phyloP scores from a whole-genome alignment of 2,329 filamentous ascomycete genomes.

The Aspergillus udagawae region DNA sequence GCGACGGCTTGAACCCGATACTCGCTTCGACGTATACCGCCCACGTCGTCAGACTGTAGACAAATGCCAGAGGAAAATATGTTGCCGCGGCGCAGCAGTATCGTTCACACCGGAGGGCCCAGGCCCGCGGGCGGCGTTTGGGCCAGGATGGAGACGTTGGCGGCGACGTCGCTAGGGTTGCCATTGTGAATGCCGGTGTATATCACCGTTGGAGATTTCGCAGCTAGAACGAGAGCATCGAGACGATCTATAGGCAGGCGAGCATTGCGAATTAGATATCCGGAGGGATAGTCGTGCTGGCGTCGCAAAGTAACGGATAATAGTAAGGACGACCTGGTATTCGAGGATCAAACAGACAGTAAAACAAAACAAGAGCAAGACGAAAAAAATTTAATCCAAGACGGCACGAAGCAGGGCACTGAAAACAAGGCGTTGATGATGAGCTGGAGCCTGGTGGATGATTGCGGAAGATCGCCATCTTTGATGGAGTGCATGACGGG shows the following conservation, averaged over 20 bases:
- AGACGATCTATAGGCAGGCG: background rate
- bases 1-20: slow-evolving; percentile 59
- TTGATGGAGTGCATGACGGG: background rate
- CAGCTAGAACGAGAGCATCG: background rate
- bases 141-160: slow-evolving; percentile 38
- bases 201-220: background rate
- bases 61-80: slow-evolving; percentile 84
- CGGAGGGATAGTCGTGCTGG: background rate
- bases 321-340: background rate
- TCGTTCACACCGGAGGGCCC: slow-evolving; percentile 62
- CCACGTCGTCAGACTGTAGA: slow-evolving; percentile 90
- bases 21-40: slow-evolving; percentile 80
- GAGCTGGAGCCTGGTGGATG: background rate
- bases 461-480: background rate
- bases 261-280: background rate
- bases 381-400: background rate
- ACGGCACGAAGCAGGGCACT: background rate
- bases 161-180: slow-evolving; percentile 34
- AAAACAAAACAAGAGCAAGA: background rate
- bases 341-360: background rate
- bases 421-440: background rate
- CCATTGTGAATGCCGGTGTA: slow-evolving; percentile 25
- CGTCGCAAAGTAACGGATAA: background rate
- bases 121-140: slow-evolving; percentile 40
- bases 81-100: slow-evolving; percentile 74